Base-by-base conservation (phyloP, 495 filamentous ascomycete genomes). In the Hypoxylon cercidicola region DNA sequence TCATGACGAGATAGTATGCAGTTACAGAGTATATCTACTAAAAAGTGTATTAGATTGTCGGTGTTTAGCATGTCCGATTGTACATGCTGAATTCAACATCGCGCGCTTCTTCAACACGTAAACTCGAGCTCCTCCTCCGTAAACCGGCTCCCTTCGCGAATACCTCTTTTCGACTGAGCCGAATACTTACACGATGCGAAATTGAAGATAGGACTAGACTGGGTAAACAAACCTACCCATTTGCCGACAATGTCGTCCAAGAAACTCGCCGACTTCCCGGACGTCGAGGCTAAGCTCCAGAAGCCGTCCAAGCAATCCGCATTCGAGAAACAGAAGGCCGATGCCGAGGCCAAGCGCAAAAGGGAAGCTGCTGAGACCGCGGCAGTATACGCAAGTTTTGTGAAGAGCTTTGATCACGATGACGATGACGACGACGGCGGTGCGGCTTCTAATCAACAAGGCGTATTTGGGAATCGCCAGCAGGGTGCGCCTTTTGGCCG, bases 251-350 rank as follows among this genome's bases (percentile, higher is more conserved):
- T 82, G 79, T 77, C 79, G 58, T 63, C 65, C 23, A 77, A 75
- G 39, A 76, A 77, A 64, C 71, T 80, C 41, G 60, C 69, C 66
- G 87, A 86, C n/a, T 95, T 96, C 72, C 92, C 93, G n/a, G 88
- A 95, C 71, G 83, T 93, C 46, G 86, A 87, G 32, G 85, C 87
- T 40, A 98, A 97, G 74, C 87, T 97, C 39, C 86, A 90, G 20
- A 90, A 92, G 10, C 89, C 93, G 0, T 84, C 83, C 37, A 96
- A 93, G 77, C 93, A 96, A 73, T 96, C 93, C 11, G 85, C 92
- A 30, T 98, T 96, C 77, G 94, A 98, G 77, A 89, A 89, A 55
- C 91, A 95, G 67, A 95, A 93, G 79, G 91, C 91, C 37, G 93
- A 97, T 73, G 93, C 91, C 30, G 92, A 97, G 80, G 94, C 92